A percentile compares a stretch with the other conserved stretches of the same genome.
Evolutionary conservation across 768 basidiomycete species (phyloP).

Genomic region (Termitomyces bulborhizus): DNA sequence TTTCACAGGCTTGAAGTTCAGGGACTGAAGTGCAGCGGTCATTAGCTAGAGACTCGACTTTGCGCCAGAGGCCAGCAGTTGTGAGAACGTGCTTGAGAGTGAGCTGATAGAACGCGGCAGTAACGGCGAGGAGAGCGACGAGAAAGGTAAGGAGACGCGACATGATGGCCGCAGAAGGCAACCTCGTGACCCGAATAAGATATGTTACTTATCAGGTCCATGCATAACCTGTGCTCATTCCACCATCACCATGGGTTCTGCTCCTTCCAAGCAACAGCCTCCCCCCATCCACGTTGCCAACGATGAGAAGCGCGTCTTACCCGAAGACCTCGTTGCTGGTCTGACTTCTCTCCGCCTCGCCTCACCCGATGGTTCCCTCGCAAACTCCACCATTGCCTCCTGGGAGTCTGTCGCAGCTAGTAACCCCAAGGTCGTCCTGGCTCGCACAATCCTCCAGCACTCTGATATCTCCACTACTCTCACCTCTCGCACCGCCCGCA

Average conservation of each 20-base stretch:
- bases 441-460: slow-evolving; percentile 72
- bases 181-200: neutral
- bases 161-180: slow-evolving; percentile 1
- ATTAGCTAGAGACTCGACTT: slow-evolving; percentile 40
- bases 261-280: slow-evolving; percentile 19
- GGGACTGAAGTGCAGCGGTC: slow-evolving; percentile 41
- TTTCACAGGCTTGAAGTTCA: slow-evolving; percentile 64
- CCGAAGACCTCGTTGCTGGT: slow-evolving; percentile 19
- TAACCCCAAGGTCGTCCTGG: slow-evolving; percentile 61
- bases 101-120: slow-evolving; percentile 41
- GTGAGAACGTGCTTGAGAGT: slow-evolving; percentile 39
- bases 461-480: slow-evolving; percentile 59
- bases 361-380: slow-evolving; percentile 58
- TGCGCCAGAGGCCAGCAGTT: slow-evolving; percentile 37
- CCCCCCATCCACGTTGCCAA: slow-evolving; percentile 18
- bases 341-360: slow-evolving; percentile 27
- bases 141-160: slow-evolving; percentile 23
- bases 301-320: slow-evolving; percentile 25
- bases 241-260: slow-evolving; percentile 18
- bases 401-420: slow-evolving; percentile 59
- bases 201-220: too few species aligned
- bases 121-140: slow-evolving; percentile 29
- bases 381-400: slow-evolving; percentile 47
- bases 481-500: slow-evolving; percentile 51
- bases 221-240: neutral